A percentile compares a stretch with the other conserved stretches of the same genome.
These are phyloP conservation scores for Ogataea pini DNA, from an alignment of 805 yeast species.

Conservation along the genomic window DNA sequence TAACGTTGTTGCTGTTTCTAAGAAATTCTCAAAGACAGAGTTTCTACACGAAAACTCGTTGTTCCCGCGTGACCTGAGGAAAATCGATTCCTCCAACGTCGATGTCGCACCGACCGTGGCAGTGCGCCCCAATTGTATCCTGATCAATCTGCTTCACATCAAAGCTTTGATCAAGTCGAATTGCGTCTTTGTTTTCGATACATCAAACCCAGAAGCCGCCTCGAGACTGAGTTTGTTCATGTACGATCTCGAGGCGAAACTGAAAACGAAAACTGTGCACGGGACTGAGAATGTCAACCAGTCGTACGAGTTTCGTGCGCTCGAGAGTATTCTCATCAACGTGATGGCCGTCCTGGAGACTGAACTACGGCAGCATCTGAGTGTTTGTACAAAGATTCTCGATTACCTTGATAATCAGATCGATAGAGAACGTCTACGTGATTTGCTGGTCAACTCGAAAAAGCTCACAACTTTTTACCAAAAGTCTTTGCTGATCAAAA, in stretches of 20 bases:
- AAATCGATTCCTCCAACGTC: conserved; percentile 69
- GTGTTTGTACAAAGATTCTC: conserved; percentile 61
- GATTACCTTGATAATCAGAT: conserved; percentile 76
- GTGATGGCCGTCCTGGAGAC: conserved; percentile 79
- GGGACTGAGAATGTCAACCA: conserved; percentile 40
- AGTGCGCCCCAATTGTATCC: conserved; percentile 72
- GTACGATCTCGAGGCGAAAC: conserved; percentile 79
- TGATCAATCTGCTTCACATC: conserved; percentile 82
- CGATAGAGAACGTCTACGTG: conserved; percentile 72
- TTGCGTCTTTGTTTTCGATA: conserved; percentile 81
- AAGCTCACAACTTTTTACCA: conserved; percentile 72
- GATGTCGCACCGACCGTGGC: conserved; percentile 90
- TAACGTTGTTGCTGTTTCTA: conserved; percentile 64
- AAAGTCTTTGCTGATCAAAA: conserved; percentile 70
- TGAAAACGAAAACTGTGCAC: conserved; percentile 42
- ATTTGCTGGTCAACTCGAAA: conserved; percentile 71
- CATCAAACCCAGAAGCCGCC: conserved; percentile 62
- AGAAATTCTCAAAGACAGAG: conserved; percentile 71
- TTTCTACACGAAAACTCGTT: conserved; percentile 69
- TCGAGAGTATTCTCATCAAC: conserved; percentile 80
- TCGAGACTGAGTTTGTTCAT: conserved; percentile 72
- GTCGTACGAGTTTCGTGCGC: conserved; percentile 75
- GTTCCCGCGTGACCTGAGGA: conserved; percentile 84
- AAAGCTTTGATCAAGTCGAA: conserved; percentile 86
- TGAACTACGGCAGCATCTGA: conserved; percentile 62